These are phyloP conservation scores for Talaromyces piceae DNA, from an alignment of 2,329 filamentous ascomycete genomes.

Conservation along the genomic window DNA sequence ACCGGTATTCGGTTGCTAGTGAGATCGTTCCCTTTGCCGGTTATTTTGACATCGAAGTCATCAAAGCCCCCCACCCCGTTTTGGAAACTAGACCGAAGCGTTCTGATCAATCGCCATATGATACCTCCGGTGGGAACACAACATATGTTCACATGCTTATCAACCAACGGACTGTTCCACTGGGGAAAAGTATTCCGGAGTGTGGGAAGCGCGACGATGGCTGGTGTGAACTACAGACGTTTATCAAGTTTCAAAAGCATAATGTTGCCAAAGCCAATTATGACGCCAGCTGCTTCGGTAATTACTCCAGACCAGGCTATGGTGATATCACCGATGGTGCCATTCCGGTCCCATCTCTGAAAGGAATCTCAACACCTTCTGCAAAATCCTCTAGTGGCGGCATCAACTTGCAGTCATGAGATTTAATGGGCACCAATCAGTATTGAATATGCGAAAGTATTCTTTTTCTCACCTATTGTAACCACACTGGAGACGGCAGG, in stretches of 20 bases:
- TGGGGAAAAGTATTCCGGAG: conserved; percentile 58
- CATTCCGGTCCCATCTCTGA: neutral
- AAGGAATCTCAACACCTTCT: neutral
- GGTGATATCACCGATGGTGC: neutral
- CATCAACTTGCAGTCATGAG: neutral
- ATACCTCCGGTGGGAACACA: conserved; percentile 47
- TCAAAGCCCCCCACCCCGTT: conserved; percentile 59
- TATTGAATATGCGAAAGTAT: no score
- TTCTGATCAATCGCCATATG: conserved; percentile 9
- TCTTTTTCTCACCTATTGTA: no score
- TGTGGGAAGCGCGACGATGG: conserved; percentile 63
- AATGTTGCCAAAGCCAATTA: conserved; percentile 54
- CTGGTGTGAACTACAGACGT: conserved; percentile 67
- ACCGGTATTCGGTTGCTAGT: conserved; percentile 57
- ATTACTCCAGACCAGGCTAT: conserved; percentile 14
- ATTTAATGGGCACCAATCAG: no score
- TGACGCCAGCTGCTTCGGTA: conserved; percentile 59
- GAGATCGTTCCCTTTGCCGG: conserved; percentile 66
- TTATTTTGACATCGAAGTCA: conserved; percentile 66
- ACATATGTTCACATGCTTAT: conserved; percentile 67
- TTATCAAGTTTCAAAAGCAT: conserved; percentile 54
- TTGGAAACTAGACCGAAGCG: conserved; percentile 42
- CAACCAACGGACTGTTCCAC: conserved; percentile 65
- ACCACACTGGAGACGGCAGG: no score
- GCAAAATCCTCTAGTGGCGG: neutral